A percentile compares a stretch with the other conserved stretches of the same genome.
Evolutionary conservation across 1,284 basidiomycete species (phyloP).

Genomic region (Cystobasidiaceae sp.): DNA sequence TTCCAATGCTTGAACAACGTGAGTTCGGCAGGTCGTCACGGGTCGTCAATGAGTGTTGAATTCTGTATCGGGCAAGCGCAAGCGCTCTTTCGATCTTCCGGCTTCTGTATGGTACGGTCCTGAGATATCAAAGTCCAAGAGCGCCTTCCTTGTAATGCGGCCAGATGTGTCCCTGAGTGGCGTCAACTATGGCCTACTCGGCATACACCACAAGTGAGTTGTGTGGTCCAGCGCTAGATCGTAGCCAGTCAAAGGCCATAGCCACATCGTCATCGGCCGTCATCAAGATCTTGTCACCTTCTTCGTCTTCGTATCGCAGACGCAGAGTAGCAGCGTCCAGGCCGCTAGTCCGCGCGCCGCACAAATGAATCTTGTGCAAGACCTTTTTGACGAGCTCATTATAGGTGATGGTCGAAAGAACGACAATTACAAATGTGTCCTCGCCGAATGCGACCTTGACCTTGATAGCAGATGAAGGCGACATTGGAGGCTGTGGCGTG

Average conservation of each 20-base stretch:
- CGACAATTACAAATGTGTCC: slow-evolving; percentile 87
- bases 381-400: slow-evolving; percentile 80
- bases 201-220: slow-evolving; percentile 15
- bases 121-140: no score
- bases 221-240: not conserved
- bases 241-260: slow-evolving; percentile 66
- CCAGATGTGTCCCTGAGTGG: no score
- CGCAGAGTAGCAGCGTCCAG: slow-evolving; percentile 63
- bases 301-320: slow-evolving; percentile 83
- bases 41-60: no score
- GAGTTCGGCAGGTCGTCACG: no score
- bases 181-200: not conserved
- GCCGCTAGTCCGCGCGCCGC: slow-evolving; percentile 55
- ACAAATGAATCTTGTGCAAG: slow-evolving; percentile 82
- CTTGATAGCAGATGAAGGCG: slow-evolving; percentile 26
- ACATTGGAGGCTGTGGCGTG: slow-evolving; percentile 6
- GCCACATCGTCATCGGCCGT: slow-evolving; percentile 83
- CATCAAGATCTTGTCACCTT: slow-evolving; percentile 79
- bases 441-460: slow-evolving; percentile 69
- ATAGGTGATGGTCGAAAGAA: slow-evolving; percentile 69
- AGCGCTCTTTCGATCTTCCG: no score
- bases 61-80: no score
- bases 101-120: no score
- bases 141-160: no score
- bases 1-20: no score